These are phyloP conservation scores for Whalleya microplaca DNA, from an alignment of 2,329 filamentous ascomycete genomes.

Conservation along the genomic window DNA sequence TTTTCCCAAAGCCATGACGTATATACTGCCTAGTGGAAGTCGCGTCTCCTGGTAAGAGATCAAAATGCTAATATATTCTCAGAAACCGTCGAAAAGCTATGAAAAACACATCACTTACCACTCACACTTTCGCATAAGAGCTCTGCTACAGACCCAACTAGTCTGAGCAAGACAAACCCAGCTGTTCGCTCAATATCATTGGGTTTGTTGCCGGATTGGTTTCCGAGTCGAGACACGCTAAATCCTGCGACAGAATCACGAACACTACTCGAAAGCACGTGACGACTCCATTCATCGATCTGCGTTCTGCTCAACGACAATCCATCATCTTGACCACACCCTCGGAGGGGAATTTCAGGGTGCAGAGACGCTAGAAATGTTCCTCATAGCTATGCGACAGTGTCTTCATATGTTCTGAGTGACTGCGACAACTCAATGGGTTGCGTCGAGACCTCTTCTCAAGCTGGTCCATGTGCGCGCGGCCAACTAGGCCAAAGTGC, in stretches of 20 bases:
- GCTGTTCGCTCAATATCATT: neutral
- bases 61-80: conserved; percentile 5
- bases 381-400: conserved; percentile 21
- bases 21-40: neutral
- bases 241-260: conserved; percentile 21
- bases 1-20: conserved; percentile 17
- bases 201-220: neutral
- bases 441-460: conserved; percentile 13
- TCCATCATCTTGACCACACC: conserved; percentile 5
- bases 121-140: neutral
- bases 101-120: neutral
- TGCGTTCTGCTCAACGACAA: conserved; percentile 3
- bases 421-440: conserved; percentile 1
- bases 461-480: conserved; percentile 16
- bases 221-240: conserved; percentile 21
- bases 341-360: neutral
- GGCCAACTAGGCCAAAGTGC: conserved; percentile 5
- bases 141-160: neutral
- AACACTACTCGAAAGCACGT: conserved; percentile 34
- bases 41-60: conserved; percentile 18
- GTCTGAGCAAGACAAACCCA: neutral
- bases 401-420: neutral
- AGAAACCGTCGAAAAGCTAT: conserved; percentile 1
- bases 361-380: conserved; percentile 1
- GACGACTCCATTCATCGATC: conserved; percentile 13